A percentile compares a stretch with the other conserved stretches of the same genome.
Conservation (phyloP, 805 yeast genomes). For the Ogataea dorogensis region DNA sequence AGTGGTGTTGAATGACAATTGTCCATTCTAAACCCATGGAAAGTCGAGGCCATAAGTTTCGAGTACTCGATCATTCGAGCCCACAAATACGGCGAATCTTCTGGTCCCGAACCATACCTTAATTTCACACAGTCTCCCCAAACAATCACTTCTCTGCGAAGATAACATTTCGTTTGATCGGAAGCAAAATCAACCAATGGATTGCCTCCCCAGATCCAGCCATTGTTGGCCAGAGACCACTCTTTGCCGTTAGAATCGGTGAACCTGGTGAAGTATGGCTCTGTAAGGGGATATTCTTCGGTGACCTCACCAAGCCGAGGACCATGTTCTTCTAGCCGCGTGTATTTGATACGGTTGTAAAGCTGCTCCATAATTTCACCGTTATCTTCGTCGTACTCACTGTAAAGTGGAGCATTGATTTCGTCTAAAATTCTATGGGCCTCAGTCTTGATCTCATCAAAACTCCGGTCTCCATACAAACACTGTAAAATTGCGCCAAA, state of each 20-base stretch:
- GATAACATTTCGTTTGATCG: constrained; percentile 68
- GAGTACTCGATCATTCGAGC: constrained; percentile 79
- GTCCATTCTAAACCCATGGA: constrained; percentile 89
- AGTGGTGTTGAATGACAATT: constrained; percentile 96
- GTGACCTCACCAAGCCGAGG: constrained; percentile 73
- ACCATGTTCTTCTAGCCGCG: constrained; percentile 77
- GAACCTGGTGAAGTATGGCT: constrained; percentile 84
- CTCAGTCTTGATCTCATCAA: constrained; percentile 35
- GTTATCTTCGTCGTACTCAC: constrained; percentile 72
- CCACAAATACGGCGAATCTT: constrained; percentile 91
- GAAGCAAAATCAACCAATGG: constrained; percentile 95
- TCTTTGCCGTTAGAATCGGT: constrained; percentile 49
- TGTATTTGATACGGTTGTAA: constrained; percentile 70
- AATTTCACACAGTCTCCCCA: constrained; percentile 98
- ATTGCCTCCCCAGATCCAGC: constrained; percentile 98
- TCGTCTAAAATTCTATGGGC: constrained; percentile 66
- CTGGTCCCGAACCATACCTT: constrained; percentile 73
- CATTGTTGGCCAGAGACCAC: constrained; percentile 86
- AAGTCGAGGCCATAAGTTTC: constrained; percentile 64
- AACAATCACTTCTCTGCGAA: constrained; percentile 88
- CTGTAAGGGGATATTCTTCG: constrained; percentile 61
- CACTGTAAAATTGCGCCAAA: constrained; percentile 53
- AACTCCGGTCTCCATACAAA: constrained; percentile 33
- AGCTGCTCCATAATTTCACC: constrained; percentile 65
- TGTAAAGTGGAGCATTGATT: constrained; percentile 70